These are phyloP conservation scores for Dichotomocladium elegans DNA, from an alignment of 371 early-diverging fungal species.

Conservation along the genomic window DNA sequence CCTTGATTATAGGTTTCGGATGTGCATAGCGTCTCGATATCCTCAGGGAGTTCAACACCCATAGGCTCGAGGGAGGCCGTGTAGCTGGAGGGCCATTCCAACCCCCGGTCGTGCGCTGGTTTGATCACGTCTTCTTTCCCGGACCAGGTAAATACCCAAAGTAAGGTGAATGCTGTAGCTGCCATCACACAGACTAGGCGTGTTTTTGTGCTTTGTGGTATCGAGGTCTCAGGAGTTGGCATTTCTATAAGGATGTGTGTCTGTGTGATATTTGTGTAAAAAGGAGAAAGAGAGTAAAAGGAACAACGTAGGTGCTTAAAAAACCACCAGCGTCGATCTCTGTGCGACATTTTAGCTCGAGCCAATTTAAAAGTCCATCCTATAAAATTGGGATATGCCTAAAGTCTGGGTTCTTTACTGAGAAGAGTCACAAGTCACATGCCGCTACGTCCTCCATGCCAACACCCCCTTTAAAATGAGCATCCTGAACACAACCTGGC, in stretches of 20 bases:
- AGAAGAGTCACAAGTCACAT: no score
- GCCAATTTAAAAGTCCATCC: no score
- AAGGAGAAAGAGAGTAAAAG: neutral
- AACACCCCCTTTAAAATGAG: no score
- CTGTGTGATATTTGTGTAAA: neutral
- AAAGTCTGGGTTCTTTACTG: no score
- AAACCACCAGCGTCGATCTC: no score
- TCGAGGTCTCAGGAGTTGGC: neutral
- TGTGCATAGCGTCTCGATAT: conserved; percentile 23
- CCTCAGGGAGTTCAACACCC: conserved; percentile 1
- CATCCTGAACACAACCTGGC: no score
- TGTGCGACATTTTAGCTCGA: no score
- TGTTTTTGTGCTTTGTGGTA: conserved; percentile 1
- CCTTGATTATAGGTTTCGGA: conserved; percentile 30
- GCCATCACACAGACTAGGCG: conserved; percentile 7
- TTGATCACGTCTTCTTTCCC: conserved; percentile 8
- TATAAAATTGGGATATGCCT: no score
- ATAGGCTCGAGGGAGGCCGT: conserved; percentile 3
- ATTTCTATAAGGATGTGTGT: neutral
- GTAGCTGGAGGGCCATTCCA: neutral
- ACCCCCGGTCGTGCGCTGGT: conserved; percentile 2
- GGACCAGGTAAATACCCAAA: conserved; percentile 17
- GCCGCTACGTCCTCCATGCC: no score
- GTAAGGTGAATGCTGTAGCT: conserved; percentile 6
- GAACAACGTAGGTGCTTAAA: neutral